A percentile compares a stretch with the other conserved stretches of the same genome.
phyloP scores from a whole-genome alignment of 768 basidiomycete genomes.

The Tricholoma bakamatsutake region DNA sequence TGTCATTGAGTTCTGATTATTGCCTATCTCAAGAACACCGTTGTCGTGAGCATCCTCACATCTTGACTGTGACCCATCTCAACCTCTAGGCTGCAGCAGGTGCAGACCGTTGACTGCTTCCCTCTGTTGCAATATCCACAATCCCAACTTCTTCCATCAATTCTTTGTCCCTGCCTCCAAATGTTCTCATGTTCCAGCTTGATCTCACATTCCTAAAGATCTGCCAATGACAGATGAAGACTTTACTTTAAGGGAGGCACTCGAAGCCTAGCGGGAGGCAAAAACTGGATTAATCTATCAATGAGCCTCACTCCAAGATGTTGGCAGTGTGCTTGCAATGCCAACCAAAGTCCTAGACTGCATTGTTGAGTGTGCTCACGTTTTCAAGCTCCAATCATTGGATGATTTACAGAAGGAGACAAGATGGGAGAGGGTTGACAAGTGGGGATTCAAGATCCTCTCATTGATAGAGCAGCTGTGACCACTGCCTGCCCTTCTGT shows the following conservation, averaged over 20 bases:
- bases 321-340: too few species aligned
- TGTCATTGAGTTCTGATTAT: not conserved
- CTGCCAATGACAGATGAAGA: slow-evolving; percentile 10
- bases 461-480: not conserved
- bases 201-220: not conserved
- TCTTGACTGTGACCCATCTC: not conserved
- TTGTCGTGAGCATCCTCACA: too few species aligned
- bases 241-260: slow-evolving; percentile 4
- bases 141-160: too few species aligned
- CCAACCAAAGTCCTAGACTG: too few species aligned
- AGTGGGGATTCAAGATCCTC: not conserved
- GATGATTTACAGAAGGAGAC: too few species aligned
- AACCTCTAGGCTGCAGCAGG: not conserved
- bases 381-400: too few species aligned
- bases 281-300: not conserved
- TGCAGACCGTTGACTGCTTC: too few species aligned
- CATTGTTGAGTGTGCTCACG: too few species aligned
- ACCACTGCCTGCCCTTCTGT: too few species aligned
- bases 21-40: not conserved
- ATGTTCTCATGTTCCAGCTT: not conserved
- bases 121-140: too few species aligned
- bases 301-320: not conserved
- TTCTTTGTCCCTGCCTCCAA: not conserved
- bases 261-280: too few species aligned
- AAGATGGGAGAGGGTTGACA: too few species aligned